These are phyloP conservation scores for Aspergillus aculeatinus DNA, from an alignment of 2,329 filamentous ascomycete genomes.

Conservation along the genomic window DNA sequence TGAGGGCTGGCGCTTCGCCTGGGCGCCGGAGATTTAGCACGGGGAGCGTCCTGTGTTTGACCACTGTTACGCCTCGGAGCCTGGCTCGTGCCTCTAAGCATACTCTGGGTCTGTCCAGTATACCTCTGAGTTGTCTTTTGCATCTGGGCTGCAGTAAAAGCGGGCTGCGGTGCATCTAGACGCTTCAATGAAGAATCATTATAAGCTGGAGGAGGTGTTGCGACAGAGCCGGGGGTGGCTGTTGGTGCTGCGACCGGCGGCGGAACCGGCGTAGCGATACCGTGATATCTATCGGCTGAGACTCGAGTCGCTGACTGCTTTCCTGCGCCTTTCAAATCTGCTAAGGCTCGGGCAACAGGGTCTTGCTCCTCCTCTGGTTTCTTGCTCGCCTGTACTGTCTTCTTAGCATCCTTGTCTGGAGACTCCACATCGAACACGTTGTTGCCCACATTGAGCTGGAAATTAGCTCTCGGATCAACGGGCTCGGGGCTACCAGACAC, in stretches of 20 bases:
- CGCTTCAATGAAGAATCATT: constrained; percentile 70
- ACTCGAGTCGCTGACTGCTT: constrained; percentile 82
- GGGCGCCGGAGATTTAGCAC: constrained; percentile 66
- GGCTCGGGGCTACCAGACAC: constrained; percentile 70
- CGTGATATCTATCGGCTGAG: constrained; percentile 93
- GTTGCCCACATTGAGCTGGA: constrained; percentile 90
- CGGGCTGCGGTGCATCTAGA: constrained; percentile 84
- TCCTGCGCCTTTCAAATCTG: constrained; percentile 82
- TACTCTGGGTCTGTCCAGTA: constrained; percentile 74
- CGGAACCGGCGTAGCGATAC: constrained; percentile 78
- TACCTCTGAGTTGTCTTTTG: constrained; percentile 91
- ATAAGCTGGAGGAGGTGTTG: constrained; percentile 82
- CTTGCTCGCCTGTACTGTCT: constrained; percentile 40
- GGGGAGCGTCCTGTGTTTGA: constrained; percentile 42
- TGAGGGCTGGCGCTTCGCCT: constrained; percentile 49
- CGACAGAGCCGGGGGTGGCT: constrained; percentile 33
- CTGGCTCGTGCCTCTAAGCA: constrained; percentile 58
- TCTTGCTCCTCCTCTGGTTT: constrained; percentile 65
- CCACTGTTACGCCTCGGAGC: constrained; percentile 59
- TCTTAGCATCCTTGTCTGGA: constrained; percentile 61
- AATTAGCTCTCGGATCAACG: constrained; percentile 86
- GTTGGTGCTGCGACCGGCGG: constrained; percentile 39
- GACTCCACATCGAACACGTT: constrained; percentile 93
- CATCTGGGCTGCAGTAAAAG: constrained; percentile 92
- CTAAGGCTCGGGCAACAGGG: constrained; percentile 87